Base-by-base conservation (phyloP, 306 rosid species). In the apple (Malus domestica) region DNA sequence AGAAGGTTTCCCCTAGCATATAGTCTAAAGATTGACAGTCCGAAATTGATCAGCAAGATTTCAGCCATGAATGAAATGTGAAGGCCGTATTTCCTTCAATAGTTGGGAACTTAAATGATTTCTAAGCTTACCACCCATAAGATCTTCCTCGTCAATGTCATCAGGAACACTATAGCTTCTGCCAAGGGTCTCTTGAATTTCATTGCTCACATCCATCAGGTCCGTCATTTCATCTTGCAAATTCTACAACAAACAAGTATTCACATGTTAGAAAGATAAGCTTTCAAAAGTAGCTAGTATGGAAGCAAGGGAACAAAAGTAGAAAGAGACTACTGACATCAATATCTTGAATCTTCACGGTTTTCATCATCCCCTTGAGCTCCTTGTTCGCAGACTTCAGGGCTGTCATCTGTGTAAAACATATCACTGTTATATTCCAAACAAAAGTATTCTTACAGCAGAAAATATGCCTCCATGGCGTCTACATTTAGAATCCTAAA, bases 151-250 rank as follows among this genome's bases (percentile, higher is more conserved):
- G 20, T 96, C 99, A 80, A 96, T 87, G 87, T 96, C 98, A 73
- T 96, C 99, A 5, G 98, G 98, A 83, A 96, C 97, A 57, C 16
- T 96, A 71, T 96, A 96, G 93, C 99, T 96, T 88, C 99, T 84
- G 81, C 99, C 98, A 74, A 92, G 87, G 45, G 93, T 87, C 82
- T 96, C 98, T 90, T 90, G 99, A 58, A 96, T 90, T 87, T 92
- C 97, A 62, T 83, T 85, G 79, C 97, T 96, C 27, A 92, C 99
- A 80, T 96, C 98, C 99, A 96, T 96, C 79, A 96, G 90, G 87
- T 96, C 98, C 96, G 88, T 88, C 98, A 96, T 90, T 87, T 92
- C 98, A 83, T 92, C 99, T 90, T 92, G 98, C 87, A 96, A 84
- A 81, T 86, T 92, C 99, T 96, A 85, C 71, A 86, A 40, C 67